phyloP scores from a whole-genome alignment of 352 stramenopile genomes.

The Phytopythium litorale region DNA sequence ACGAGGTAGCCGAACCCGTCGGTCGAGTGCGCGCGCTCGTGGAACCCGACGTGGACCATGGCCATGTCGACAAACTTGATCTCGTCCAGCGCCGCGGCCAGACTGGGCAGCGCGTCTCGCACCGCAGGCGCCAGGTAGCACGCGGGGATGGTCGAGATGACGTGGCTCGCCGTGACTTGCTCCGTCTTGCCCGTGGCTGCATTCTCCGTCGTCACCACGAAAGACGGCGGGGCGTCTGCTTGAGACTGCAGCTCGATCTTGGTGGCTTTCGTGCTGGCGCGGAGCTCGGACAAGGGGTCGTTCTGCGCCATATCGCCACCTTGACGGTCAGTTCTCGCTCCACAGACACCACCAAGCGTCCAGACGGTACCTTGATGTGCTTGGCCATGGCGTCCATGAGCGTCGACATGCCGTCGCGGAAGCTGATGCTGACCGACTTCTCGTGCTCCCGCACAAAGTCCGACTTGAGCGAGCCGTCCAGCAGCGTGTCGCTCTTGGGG shows the following conservation, averaged over 20 bases:
- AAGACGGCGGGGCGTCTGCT: conserved; percentile 12
- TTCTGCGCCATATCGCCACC: conserved; percentile 4
- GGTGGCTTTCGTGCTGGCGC: conserved; percentile 31
- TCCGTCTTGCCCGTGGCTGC: conserved; percentile 20
- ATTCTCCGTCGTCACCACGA: conserved; percentile 44
- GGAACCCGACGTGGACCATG: conserved; percentile 79
- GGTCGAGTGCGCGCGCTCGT: conserved; percentile 45
- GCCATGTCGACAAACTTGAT: conserved; percentile 83
- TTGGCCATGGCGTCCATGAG: conserved; percentile 53
- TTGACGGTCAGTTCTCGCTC: background rate
- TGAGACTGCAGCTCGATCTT: conserved; percentile 16
- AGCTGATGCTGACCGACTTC: conserved; percentile 83
- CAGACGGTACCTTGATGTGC: conserved; percentile 28
- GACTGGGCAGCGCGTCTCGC: conserved; percentile 31
- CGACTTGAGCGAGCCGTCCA: conserved; percentile 69
- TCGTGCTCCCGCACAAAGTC: conserved; percentile 67
- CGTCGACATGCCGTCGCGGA: conserved; percentile 70
- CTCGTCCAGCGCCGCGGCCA: conserved; percentile 43
- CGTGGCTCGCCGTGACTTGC: conserved; percentile 50
- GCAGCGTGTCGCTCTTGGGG: conserved; percentile 30
- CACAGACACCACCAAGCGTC: background rate
- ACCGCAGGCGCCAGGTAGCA: conserved; percentile 51
- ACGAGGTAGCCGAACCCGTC: conserved; percentile 88
- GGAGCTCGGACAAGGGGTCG: conserved; percentile 40
- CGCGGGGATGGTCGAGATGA: conserved; percentile 77